phyloP scores from a whole-genome alignment of 305 asterid species.

The Fraxinus sp. region DNA sequence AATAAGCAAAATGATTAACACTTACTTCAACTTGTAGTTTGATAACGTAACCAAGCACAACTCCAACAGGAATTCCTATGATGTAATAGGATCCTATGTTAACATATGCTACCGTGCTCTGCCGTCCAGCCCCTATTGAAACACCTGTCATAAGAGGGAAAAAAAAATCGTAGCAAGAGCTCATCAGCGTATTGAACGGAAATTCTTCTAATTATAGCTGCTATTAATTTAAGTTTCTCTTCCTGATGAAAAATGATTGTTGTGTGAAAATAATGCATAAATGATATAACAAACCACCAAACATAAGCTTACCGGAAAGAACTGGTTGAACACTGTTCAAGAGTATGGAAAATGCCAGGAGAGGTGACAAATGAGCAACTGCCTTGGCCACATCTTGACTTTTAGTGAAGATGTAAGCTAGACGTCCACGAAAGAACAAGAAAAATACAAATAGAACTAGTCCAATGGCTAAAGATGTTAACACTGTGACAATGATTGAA shows the following conservation, averaged over 20 bases:
- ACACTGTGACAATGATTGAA: slow-evolving; percentile 42
- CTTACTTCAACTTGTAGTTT: slow-evolving; percentile 54
- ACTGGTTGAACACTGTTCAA: slow-evolving; percentile 67
- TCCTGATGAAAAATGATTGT: not conserved
- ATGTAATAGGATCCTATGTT: slow-evolving; percentile 64
- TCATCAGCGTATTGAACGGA: not conserved
- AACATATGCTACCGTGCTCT: slow-evolving; percentile 62
- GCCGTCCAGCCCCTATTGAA: slow-evolving; percentile 72
- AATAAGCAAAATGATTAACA: not conserved
- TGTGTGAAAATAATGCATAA: not conserved
- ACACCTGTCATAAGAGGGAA: slow-evolving; percentile 34
- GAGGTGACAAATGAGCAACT: slow-evolving; percentile 50
- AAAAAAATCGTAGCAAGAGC: not conserved
- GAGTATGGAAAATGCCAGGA: slow-evolving; percentile 60
- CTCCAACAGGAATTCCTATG: slow-evolving; percentile 65
- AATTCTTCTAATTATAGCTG: not conserved
- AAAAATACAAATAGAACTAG: slow-evolving; percentile 40
- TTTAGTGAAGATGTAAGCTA: slow-evolving; percentile 58
- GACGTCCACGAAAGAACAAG: slow-evolving; percentile 44
- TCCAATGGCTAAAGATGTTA: slow-evolving; percentile 48
- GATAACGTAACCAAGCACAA: slow-evolving; percentile 58
- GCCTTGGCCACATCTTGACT: slow-evolving; percentile 37
- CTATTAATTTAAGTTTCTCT: not conserved
- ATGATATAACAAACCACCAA: not conserved
- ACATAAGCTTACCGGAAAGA: slow-evolving; percentile 45